Base-by-base conservation (phyloP, 495 filamentous ascomycete genomes). In the Xylaria grammica region DNA sequence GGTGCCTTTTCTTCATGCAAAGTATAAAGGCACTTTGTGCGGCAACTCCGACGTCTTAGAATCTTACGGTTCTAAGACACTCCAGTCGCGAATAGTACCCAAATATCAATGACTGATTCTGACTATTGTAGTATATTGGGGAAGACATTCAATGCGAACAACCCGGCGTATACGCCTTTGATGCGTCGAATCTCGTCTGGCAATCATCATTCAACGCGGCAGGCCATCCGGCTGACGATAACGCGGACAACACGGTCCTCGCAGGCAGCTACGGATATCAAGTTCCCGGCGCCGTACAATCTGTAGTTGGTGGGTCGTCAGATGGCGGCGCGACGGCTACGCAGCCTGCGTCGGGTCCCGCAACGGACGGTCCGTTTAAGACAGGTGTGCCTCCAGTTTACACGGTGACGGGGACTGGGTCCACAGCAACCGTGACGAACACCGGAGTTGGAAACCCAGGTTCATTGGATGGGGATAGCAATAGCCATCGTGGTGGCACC, bases 81-180 rank as follows among this genome's bases (percentile, higher is more conserved):
- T n/a, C n/a, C n/a, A 36, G 32, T 11, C 32, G 11, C 32, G 32
- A 36, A 5, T 4, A 36, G 11, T 36, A 4, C 4, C 32, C 32
- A 36, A 42, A 17, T 17, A 17, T 11, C 40, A 6, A 17, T 42
- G 8, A 17, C 40, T 42, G 17, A 42, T 17, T 17, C 40, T 7
- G 15, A 42, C 3, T 42, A 42, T 17, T 42, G 15, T 15, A 42
- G 40, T 92, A 90, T 72, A 84, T 87, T 20, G 87, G 85, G 15
- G 74, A 78, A 24, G 74, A 84, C 26, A 81, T 86, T 34, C 80
- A 78, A 4, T 92, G 90, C 74, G 90, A 92, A 64, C 80, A 73
- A 29, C 88, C 89, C 8, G 90, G 90, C 9, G 79, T 91, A 66
- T 91, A 89, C 69, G 82, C 88, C 42, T 92, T 91, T 74, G 84